phyloP scores from a whole-genome alignment of 768 basidiomycete species.

The Boletus reticuloceps region DNA sequence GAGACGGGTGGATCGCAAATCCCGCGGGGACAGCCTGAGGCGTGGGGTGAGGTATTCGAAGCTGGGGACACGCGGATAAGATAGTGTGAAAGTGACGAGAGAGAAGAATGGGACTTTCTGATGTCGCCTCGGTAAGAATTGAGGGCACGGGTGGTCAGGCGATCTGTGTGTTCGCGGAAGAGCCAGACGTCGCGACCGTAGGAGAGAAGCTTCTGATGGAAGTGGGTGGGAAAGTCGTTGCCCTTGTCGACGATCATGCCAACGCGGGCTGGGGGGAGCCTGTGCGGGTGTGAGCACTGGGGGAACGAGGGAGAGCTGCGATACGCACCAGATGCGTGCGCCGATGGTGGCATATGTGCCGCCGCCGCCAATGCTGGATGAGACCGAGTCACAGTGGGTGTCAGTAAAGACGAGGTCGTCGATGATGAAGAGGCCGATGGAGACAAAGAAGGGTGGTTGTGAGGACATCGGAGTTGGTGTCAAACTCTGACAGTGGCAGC shows the following conservation, averaged over 20 bases:
- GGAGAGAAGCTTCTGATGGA: constrained; percentile 51
- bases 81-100: constrained; percentile 1
- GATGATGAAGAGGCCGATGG: constrained; percentile 90
- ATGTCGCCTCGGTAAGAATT: constrained; percentile 74
- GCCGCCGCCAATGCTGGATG: constrained; percentile 73
- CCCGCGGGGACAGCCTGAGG: constrained; percentile 66
- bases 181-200: constrained; percentile 80
- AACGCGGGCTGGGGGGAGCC: constrained; percentile 61
- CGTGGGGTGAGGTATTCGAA: constrained; percentile 78
- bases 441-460: constrained; percentile 44
- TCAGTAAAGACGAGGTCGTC: constrained; percentile 62
- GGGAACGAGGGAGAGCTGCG: not conserved
- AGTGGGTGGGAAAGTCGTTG: constrained; percentile 62
- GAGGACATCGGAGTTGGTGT: constrained; percentile 19
- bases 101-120: constrained; percentile 49
- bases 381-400: not conserved
- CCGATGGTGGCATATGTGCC: constrained; percentile 82
- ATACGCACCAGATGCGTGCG: constrained; percentile 69
- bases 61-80: constrained; percentile 36
- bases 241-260: constrained; percentile 89
- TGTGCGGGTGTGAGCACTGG: constrained; percentile 22
- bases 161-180: constrained; percentile 57
- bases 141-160: constrained; percentile 66
- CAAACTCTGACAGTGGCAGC: constrained; percentile 9
- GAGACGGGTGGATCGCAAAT: constrained; percentile 56